Percentiles rank a stretch among this genome's conserved stretches.
Conservation (phyloP, 306 rosid genomes). For the Prinsepia uniflora region DNA sequence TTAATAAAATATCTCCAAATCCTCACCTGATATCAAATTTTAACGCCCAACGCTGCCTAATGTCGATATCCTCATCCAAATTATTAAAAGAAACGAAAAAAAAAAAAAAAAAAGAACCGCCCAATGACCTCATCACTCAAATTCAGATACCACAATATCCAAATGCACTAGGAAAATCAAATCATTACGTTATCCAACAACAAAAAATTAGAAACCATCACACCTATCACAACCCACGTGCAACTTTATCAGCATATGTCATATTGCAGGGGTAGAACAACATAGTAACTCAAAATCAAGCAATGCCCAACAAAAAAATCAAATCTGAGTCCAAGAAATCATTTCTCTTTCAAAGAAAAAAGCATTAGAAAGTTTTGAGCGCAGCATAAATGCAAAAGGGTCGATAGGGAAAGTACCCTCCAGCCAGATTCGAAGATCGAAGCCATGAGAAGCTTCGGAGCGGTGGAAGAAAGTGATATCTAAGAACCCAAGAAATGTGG, state of each 20-base stretch:
- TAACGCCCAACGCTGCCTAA: background rate
- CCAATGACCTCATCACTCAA: background rate
- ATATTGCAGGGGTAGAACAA: background rate
- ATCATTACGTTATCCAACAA: constrained; percentile 8
- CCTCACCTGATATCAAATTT: background rate
- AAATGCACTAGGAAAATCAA: constrained; percentile 6
- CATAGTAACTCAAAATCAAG: constrained; percentile 5
- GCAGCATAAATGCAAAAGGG: background rate
- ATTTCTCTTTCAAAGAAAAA: background rate
- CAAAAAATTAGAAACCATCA: background rate
- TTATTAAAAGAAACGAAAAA: background rate
- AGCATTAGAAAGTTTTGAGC: background rate
- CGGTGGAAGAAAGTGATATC: background rate
- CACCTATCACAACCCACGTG: constrained; percentile 9
- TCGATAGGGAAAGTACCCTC: constrained; percentile 44
- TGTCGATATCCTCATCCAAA: background rate
- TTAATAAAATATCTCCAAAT: constrained; percentile 7
- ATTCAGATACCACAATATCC: background rate
- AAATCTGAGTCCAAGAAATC: constrained; percentile 25
- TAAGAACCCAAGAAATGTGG: background rate
- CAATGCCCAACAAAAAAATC: constrained; percentile 24
- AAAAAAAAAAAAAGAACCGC: background rate
- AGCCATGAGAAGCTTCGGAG: constrained; percentile 35
- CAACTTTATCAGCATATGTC: background rate
- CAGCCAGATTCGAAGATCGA: constrained; percentile 65